A percentile compares a stretch with the other conserved stretches of the same genome.
These are phyloP conservation scores for Pyrenopolyporus hunteri DNA, from an alignment of 495 filamentous ascomycete species.

Conservation along the genomic window DNA sequence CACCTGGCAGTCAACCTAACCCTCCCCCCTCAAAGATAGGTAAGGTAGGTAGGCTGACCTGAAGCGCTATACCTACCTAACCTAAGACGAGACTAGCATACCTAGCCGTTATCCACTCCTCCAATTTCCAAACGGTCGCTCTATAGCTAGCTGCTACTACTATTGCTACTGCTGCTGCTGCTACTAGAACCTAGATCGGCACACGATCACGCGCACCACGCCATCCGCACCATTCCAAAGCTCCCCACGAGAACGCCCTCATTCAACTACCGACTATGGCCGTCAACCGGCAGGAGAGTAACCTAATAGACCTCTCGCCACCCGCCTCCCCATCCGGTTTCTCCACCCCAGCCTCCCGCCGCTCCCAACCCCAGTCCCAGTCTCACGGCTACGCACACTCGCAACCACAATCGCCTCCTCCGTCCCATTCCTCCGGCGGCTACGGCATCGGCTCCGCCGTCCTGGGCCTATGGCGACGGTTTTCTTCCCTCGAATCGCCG, in stretches of 20 bases:
- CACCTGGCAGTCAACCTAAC: conserved; percentile 2
- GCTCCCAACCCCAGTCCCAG: neutral
- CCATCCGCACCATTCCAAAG: neutral
- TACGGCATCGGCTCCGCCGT: conserved; percentile 40
- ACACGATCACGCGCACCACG: conserved; percentile 14
- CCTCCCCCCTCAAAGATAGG: conserved; percentile 4
- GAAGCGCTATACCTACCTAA: conserved; percentile 2
- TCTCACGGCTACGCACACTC: conserved; percentile 9
- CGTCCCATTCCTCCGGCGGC: conserved; percentile 24
- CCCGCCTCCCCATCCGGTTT: conserved; percentile 31
- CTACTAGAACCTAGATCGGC: conserved; percentile 16
- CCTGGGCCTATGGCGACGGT: conserved; percentile 42
- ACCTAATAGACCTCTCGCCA: conserved; percentile 36
- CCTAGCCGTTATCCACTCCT: conserved; percentile 14
- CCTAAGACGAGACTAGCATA: conserved; percentile 11
- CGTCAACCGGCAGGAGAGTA: conserved; percentile 20
- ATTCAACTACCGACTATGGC: conserved; percentile 11
- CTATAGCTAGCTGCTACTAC: neutral
- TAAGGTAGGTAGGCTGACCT: conserved; percentile 12
- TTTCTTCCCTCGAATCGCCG: conserved; percentile 42
- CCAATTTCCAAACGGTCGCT: conserved; percentile 1
- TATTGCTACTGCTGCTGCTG: neutral
- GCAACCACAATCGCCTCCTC: conserved; percentile 26
- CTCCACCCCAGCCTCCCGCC: conserved; percentile 17
- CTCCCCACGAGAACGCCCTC: conserved; percentile 1